Conservation (phyloP, 345 rosid species). For the Boechera stricta region DNA sequence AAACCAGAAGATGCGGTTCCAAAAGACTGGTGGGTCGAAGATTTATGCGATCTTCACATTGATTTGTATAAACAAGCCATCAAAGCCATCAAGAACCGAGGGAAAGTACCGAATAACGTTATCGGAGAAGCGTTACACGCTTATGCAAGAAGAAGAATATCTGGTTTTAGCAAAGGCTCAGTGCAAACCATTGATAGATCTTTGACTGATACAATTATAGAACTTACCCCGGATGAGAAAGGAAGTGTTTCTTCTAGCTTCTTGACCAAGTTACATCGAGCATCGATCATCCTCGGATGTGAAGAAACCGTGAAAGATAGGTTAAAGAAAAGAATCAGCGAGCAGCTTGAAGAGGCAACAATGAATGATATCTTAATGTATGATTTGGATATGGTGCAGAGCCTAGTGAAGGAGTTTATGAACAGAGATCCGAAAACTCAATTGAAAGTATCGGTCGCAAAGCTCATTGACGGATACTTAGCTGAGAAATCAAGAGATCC, state of each 20-base stretch:
- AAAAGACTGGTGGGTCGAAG: conserved; percentile 66
- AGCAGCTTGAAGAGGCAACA: conserved; percentile 62
- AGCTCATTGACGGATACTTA: conserved; percentile 69
- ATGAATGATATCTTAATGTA: conserved; percentile 57
- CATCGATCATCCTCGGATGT: conserved; percentile 53
- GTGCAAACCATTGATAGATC: conserved; percentile 52
- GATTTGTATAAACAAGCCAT: conserved; percentile 55
- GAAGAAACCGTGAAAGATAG: conserved; percentile 56
- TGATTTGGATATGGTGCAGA: conserved; percentile 66
- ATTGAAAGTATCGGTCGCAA: conserved; percentile 52
- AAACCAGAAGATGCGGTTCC: conserved; percentile 52
- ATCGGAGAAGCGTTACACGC: conserved; percentile 60
- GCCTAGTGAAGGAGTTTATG: conserved; percentile 56
- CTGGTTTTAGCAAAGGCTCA: conserved; percentile 62
- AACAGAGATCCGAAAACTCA: conserved; percentile 37
- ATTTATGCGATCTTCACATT: conserved; percentile 57
- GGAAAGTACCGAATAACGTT: conserved; percentile 36
- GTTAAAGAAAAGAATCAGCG: conserved; percentile 54
- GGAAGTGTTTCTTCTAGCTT: conserved; percentile 59
- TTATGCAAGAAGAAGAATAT: conserved; percentile 57
- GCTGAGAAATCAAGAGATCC: conserved; percentile 67
- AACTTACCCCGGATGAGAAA: conserved; percentile 61
- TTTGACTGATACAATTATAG: conserved; percentile 57
- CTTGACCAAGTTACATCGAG: conserved; percentile 63
- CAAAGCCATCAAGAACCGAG: conserved; percentile 47